Evolutionary conservation across 495 filamentous ascomycete species (phyloP).

Genomic region (Acidiella bohemica): DNA sequence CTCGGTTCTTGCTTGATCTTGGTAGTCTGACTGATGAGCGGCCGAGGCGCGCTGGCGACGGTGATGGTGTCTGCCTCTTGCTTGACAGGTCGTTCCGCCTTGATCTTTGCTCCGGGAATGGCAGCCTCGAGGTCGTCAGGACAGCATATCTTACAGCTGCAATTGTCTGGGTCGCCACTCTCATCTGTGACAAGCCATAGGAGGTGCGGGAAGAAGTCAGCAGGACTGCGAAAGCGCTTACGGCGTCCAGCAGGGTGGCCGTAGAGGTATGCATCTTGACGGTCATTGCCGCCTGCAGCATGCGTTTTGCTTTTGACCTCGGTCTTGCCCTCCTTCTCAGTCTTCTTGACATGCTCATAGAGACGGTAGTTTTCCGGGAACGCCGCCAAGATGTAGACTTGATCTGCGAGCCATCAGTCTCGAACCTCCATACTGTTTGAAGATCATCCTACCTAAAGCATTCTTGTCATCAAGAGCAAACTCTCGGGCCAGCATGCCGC

Average conservation of each 20-base stretch:
- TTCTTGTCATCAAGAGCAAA: conserved; percentile 28
- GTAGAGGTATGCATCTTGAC: conserved; percentile 48
- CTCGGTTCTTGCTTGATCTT: conserved; percentile 11
- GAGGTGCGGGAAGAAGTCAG: conserved; percentile 49
- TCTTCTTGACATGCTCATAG: conserved; percentile 40
- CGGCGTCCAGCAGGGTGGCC: conserved; percentile 45
- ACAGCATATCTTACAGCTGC: conserved; percentile 41
- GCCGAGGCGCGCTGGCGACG: neutral
- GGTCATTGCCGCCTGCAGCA: conserved; percentile 31
- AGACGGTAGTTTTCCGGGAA: conserved; percentile 46
- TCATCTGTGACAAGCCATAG: conserved; percentile 44
- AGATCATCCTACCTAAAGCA: too few species aligned
- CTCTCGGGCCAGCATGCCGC: conserved; percentile 36
- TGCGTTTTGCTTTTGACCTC: conserved; percentile 26
- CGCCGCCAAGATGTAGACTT: conserved; percentile 36
- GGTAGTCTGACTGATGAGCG: neutral
- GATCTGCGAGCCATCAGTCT: conserved; percentile 23
- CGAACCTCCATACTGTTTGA: too few species aligned
- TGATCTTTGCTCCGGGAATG: conserved; percentile 17
- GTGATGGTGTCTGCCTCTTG: conserved; percentile 14
- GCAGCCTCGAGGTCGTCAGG: conserved; percentile 31
- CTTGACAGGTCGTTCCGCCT: conserved; percentile 18
- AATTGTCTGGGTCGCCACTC: conserved; percentile 42
- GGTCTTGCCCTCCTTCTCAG: conserved; percentile 26
- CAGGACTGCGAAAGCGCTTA: conserved; percentile 45